Conservation (phyloP, 2,329 filamentous ascomycete genomes). For the Myriosclerotinia scirpicola region DNA sequence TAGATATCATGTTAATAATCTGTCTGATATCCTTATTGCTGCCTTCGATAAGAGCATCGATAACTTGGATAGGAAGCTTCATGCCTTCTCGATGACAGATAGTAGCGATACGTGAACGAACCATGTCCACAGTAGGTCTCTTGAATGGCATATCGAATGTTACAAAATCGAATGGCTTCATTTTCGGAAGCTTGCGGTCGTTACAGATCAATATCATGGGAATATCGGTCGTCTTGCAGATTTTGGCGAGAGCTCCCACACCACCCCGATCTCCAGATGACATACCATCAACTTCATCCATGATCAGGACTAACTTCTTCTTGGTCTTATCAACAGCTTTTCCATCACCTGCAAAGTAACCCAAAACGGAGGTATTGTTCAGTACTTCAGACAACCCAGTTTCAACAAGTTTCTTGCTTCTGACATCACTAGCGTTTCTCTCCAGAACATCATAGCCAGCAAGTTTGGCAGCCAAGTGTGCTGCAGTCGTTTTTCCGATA, state of each 20-base stretch:
- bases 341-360: conserved; percentile 83
- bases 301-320: conserved; percentile 93
- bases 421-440: conserved; percentile 91
- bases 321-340: conserved; percentile 77
- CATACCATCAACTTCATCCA: conserved; percentile 99
- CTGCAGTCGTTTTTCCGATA: conserved; percentile 96
- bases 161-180: conserved; percentile 93
- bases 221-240: conserved; percentile 92
- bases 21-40: conserved; percentile 95
- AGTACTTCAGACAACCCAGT: conserved; percentile 83
- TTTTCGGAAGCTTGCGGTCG: conserved; percentile 87
- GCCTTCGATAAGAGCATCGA: conserved; percentile 93
- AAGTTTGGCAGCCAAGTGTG: conserved; percentile 87
- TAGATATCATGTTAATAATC: conserved; percentile 98
- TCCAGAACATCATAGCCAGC: conserved; percentile 94
- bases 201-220: conserved; percentile 98
- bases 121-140: conserved; percentile 85
- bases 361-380: conserved; percentile 88
- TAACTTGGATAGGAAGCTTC: conserved; percentile 77
- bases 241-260: conserved; percentile 88
- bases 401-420: conserved; percentile 96
- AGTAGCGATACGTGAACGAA: conserved; percentile 88
- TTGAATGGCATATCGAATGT: conserved; percentile 85
- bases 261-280: conserved; percentile 94
- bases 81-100: conserved; percentile 91